These are phyloP conservation scores for Colletotrichum camelliae DNA, from an alignment of 2,329 filamentous ascomycete genomes.

Conservation along the genomic window DNA sequence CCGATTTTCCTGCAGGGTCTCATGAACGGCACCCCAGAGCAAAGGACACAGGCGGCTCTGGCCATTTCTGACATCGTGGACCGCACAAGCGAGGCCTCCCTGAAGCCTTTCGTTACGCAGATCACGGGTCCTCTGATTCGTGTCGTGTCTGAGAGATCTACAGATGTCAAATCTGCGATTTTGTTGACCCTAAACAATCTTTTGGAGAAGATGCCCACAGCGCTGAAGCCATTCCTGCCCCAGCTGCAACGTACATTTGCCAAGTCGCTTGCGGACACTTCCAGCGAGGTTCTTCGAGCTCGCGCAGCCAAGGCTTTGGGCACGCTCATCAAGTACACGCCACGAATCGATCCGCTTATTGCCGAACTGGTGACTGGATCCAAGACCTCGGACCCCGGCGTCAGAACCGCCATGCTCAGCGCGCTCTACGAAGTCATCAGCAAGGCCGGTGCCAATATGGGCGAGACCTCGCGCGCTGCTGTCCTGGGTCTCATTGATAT, in stretches of 20 bases:
- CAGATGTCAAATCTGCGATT: slow-evolving; percentile 95
- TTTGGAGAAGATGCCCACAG: slow-evolving; percentile 93
- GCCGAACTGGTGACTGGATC: slow-evolving; percentile 92
- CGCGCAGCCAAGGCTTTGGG: slow-evolving; percentile 93
- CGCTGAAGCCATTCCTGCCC: slow-evolving; percentile 95
- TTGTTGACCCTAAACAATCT: slow-evolving; percentile 93
- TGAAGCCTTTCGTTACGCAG: slow-evolving; percentile 95
- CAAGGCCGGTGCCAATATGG: slow-evolving; percentile 95
- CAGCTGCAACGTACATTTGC: slow-evolving; percentile 97
- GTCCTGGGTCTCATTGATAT: slow-evolving; percentile 89
- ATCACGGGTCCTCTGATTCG: slow-evolving; percentile 97
- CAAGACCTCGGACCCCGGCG: slow-evolving; percentile 85
- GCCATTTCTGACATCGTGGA: slow-evolving; percentile 97
- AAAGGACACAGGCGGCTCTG: slow-evolving; percentile 88
- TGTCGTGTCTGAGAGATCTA: slow-evolving; percentile 94
- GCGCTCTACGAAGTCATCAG: slow-evolving; percentile 95
- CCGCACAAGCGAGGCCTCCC: slow-evolving; percentile 82
- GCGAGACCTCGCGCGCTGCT: slow-evolving; percentile 83
- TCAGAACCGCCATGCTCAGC: slow-evolving; percentile 95
- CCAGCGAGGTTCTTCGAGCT: slow-evolving; percentile 85
- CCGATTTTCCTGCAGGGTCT: slow-evolving; percentile 98
- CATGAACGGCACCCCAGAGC: slow-evolving; percentile 94
- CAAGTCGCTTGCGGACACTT: slow-evolving; percentile 90
- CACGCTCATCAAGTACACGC: slow-evolving; percentile 93
- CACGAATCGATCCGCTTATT: slow-evolving; percentile 93